Base-by-base conservation (phyloP, 2,329 filamentous ascomycete species). In the Colletotrichum sublineola region DNA sequence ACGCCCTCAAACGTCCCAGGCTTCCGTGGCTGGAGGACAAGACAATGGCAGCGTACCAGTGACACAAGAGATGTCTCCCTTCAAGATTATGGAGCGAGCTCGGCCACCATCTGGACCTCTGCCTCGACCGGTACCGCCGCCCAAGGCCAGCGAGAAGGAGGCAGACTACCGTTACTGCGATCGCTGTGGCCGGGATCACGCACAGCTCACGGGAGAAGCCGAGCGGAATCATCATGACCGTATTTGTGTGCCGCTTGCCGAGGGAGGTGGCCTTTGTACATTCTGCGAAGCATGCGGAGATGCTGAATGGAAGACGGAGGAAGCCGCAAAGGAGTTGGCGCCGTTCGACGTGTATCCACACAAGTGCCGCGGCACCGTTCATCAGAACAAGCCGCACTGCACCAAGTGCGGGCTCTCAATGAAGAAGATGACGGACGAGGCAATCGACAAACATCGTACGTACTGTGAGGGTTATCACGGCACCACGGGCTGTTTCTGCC, bases 181-280 rank as follows among this genome's bases (percentile, higher is more conserved):
- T 48, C 76, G 76, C 31, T 78, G 76, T 44, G 72, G 76, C 15
- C 74, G 76, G 12, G 68, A 77, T 57, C 76, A 78, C 56, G 42
- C n/a, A 2, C 24, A 53, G n/a, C 67, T 77, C 42, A 57, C 50
- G 38, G 48, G 62, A 29, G 57, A 44, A 8, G 52, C 29, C 6
- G 76, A 78, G 20, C 75, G 76, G 55, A 52, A 74, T 12, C 69
- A 73, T n/a, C 76, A 78, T 36, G 75, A 77, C 55, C 62, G 62
- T 3, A 12, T 69, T 18, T 78, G 76, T 24, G 73, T 75, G 6
- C 76, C 76, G 6, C 68, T 69, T 2, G 75, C 75, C 15, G 60
- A 71, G 36, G 63, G 42, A 4, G 70, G 64, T 5, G 74, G 75
- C 4, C 18, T 63, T 7, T 66, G 60, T 24, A 67, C 56, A 31